phyloP scores from a whole-genome alignment of 2,329 filamentous ascomycete species.

The Ilyonectria destructans region DNA sequence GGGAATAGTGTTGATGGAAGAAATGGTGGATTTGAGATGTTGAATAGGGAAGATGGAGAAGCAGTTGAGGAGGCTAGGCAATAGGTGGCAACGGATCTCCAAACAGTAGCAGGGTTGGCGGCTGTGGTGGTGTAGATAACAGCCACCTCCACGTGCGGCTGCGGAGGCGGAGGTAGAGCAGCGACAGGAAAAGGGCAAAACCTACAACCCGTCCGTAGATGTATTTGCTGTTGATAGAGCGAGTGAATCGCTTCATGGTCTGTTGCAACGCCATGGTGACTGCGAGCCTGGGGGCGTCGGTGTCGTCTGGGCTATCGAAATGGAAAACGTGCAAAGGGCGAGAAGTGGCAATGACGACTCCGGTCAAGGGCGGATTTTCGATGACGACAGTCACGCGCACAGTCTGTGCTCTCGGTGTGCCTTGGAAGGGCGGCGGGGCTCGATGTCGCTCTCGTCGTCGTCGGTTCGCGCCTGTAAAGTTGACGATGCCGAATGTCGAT shows the following conservation, averaged over 20 bases:
- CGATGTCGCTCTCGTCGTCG: not conserved
- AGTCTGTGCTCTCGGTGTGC: slow-evolving; percentile 5
- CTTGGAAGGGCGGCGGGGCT: not conserved
- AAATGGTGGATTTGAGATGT: not conserved
- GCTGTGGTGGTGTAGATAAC: slow-evolving; percentile 19
- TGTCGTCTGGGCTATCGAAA: not conserved
- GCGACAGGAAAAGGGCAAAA: slow-evolving; percentile 45
- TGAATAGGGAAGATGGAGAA: slow-evolving; percentile 1
- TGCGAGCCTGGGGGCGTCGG: not conserved
- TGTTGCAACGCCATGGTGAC: slow-evolving; percentile 72
- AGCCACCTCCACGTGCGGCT: slow-evolving; percentile 11
- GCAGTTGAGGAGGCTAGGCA: not conserved
- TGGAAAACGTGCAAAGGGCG: not conserved
- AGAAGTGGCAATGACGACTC: slow-evolving; percentile 16
- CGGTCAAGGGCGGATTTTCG: slow-evolving; percentile 17
- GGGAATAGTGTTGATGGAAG: not conserved
- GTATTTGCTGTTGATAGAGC: slow-evolving; percentile 76
- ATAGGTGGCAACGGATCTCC: slow-evolving; percentile 20
- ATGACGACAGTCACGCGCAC: slow-evolving; percentile 28
- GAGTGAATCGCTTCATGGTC: slow-evolving; percentile 73
- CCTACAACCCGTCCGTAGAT: slow-evolving; percentile 82
- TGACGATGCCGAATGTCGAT: slow-evolving; percentile 1
- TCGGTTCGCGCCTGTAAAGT: not conserved
- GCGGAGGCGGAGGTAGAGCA: slow-evolving; percentile 7
- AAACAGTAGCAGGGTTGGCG: slow-evolving; percentile 22